Evolutionary conservation across 2,329 filamentous ascomycete genomes (phyloP), one percentile per base, ranked within the genome.

Genomic region (Pleomassaria siparia): DNA sequence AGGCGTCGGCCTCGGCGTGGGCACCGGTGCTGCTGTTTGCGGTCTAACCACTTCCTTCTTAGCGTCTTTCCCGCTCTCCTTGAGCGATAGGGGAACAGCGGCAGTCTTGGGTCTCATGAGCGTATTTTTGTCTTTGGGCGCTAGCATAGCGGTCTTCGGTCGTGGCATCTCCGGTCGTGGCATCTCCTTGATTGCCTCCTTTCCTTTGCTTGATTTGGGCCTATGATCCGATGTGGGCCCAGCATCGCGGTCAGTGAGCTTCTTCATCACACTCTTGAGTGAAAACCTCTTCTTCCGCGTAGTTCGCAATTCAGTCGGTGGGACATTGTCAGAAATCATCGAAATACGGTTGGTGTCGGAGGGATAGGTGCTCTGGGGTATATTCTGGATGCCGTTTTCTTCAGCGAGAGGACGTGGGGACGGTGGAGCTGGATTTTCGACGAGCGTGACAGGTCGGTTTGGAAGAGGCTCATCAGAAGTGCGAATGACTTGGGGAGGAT

Each of bases 221-320:
- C n/a, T n/a, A n/a, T n/a, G n/a, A 2, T 40, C 33, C 6, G 55
- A 48, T 15, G 29, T 37, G n/a, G n/a, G n/a, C 18, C 22, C 43
- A 6, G 35, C 20, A 9, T 64, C 62, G 21, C 60, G 65, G 25
- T 54, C 46, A 9, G 56, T 53, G 7, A 70, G 58, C 20, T 62
- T 66, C 24, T 59, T 58, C 46, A 70, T 56, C 28, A 69, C 47
- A 8, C 58, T 53, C 20, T 62, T 62, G 8, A 70, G 28, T 0
- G 59, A 60, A 1, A 60, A 36, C 15, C 59, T 62, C 32, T 56
- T 63, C 4, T 56, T 50, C 8, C 53, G 58, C 8, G 29, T 30
- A 4, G 37, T n/a, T 11, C 50, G 53, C 10, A 59, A 40, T 29
- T 69, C 63, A 0, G 51, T 39, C 2, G 62, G 59, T 8, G 60